Evolutionary conservation across 176 grass and related monocot genomes (phyloP).

Genomic region (Zea mays): DNA sequence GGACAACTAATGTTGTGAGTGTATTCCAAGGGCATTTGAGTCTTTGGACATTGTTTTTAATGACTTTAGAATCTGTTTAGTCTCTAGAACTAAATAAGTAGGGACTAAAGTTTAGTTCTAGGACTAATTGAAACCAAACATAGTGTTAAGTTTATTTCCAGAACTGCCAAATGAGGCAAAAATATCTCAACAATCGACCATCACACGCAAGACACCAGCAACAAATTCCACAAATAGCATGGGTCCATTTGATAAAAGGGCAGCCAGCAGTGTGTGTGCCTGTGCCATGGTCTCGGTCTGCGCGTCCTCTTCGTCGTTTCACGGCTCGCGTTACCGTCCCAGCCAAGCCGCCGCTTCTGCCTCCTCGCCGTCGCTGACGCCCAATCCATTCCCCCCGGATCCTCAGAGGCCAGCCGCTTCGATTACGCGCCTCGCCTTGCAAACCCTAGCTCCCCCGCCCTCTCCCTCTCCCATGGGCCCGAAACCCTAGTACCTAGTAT

Average conservation of each 20-base stretch:
- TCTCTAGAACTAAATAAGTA: too few species aligned
- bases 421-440: neutral
- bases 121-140: too few species aligned
- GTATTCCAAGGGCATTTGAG: too few species aligned
- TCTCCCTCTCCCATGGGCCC: neutral
- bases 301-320: conserved; percentile 8
- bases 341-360: neutral
- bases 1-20: too few species aligned
- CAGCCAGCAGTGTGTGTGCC: neutral
- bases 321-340: neutral
- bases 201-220: neutral
- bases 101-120: too few species aligned
- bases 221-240: conserved; percentile 13
- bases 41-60: too few species aligned
- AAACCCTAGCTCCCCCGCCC: conserved; percentile 36
- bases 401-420: neutral
- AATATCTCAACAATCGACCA: too few species aligned
- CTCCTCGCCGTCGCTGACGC: neutral
- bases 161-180: too few species aligned
- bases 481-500: conserved; percentile 32
- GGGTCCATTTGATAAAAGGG: conserved; percentile 9
- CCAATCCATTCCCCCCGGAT: neutral
- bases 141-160: too few species aligned
- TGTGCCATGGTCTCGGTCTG: too few species aligned
- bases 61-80: too few species aligned